Percentiles rank a stretch among this genome's conserved stretches.
Evolutionary conservation across 1,284 basidiomycete species (phyloP).

Genomic region (Paramarasmius palmivorus): DNA sequence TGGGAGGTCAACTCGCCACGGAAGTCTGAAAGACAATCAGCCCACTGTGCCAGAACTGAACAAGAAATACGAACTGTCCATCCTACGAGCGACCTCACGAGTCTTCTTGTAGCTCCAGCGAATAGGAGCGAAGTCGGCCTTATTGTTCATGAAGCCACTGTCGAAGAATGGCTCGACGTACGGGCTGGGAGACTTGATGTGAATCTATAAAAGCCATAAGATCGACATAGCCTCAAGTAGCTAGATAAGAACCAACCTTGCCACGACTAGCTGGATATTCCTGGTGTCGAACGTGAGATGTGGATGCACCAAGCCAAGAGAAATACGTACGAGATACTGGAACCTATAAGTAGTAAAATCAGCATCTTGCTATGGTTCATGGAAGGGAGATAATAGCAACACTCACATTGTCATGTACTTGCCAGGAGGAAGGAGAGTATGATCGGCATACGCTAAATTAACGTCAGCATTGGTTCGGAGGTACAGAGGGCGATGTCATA

Average conservation of each 20-base stretch:
- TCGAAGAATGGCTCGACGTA: slow-evolving; percentile 68
- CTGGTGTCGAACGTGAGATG: slow-evolving; percentile 20
- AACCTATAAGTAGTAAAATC: slow-evolving; percentile 39
- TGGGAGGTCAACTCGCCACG: slow-evolving; percentile 71
- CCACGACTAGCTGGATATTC: slow-evolving; percentile 71
- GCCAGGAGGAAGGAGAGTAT: slow-evolving; percentile 65
- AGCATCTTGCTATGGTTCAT: not conserved
- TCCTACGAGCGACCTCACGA: slow-evolving; percentile 68
- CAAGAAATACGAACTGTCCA: slow-evolving; percentile 51
- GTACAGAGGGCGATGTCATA: slow-evolving; percentile 16
- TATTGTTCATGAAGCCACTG: slow-evolving; percentile 75
- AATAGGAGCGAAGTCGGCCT: slow-evolving; percentile 75
- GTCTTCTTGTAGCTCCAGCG: slow-evolving; percentile 78
- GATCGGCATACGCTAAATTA: slow-evolving; percentile 61
- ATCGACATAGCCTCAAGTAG: slow-evolving; percentile 3
- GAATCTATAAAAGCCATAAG: slow-evolving; percentile 43
- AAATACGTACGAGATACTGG: slow-evolving; percentile 57
- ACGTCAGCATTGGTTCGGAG: not conserved
- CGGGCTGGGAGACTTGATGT: slow-evolving; percentile 59
- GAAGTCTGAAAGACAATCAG: slow-evolving; percentile 43
- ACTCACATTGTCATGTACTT: slow-evolving; percentile 69
- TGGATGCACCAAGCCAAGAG: not conserved
- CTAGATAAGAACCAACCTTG: slow-evolving; percentile 36
- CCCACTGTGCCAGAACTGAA: not conserved
- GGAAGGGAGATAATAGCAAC: not conserved